Evolutionary conservation across 2,329 filamentous ascomycete genomes (phyloP).

Genomic region (Huntiella moniliformis): DNA sequence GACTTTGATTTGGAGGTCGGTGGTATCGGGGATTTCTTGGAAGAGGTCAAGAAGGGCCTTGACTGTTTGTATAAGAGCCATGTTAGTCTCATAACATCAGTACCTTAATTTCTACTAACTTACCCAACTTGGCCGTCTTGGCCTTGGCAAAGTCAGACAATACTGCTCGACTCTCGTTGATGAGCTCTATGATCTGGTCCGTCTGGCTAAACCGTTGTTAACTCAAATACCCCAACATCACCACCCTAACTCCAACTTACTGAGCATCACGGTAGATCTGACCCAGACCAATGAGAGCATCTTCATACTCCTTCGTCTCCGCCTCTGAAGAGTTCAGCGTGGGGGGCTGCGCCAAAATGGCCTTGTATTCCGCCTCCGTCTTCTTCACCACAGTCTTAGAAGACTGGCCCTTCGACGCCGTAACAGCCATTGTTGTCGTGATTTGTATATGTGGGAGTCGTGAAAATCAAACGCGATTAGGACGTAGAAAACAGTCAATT

Average conservation of each 20-base stretch:
- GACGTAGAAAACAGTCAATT: background rate
- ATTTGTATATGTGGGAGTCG: background rate
- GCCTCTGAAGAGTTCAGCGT: constrained; percentile 58
- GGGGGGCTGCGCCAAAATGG: constrained; percentile 70
- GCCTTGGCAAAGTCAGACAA: constrained; percentile 96
- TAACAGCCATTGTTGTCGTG: constrained; percentile 52
- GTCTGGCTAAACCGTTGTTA: constrained; percentile 37
- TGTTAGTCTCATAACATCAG: background rate
- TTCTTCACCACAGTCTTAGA: constrained; percentile 23
- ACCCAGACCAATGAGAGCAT: constrained; percentile 69
- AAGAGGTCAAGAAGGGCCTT: constrained; percentile 94
- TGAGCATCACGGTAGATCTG: constrained; percentile 84
- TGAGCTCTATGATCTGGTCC: constrained; percentile 71
- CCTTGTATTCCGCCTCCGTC: constrained; percentile 75
- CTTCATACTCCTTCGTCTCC: constrained; percentile 80
- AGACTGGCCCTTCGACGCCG: constrained; percentile 32
- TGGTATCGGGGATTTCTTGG: constrained; percentile 79
- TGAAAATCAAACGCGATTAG: background rate
- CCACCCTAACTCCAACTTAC: constrained; percentile 21
- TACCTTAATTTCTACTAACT: constrained; percentile 16
- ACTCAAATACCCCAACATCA: background rate
- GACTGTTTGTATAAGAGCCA: constrained; percentile 35
- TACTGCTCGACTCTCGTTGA: constrained; percentile 75
- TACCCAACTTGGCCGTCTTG: constrained; percentile 95
- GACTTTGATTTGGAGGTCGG: constrained; percentile 82